These are phyloP conservation scores for Lagerstroemia speciosa DNA, from an alignment of 345 rosid genomes.

Conservation along the genomic window DNA sequence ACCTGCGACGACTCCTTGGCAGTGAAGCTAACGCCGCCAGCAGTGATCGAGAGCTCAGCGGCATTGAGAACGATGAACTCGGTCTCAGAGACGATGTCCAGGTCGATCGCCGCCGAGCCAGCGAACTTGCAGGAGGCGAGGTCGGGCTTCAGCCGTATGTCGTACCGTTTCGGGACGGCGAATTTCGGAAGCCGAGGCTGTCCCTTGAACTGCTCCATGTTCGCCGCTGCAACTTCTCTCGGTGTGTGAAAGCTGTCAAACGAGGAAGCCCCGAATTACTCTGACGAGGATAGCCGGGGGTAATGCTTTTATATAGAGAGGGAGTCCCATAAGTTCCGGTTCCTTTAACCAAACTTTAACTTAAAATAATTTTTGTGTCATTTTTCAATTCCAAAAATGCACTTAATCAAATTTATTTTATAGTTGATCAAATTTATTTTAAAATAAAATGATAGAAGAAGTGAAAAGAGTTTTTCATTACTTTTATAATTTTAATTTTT, in stretches of 20 bases:
- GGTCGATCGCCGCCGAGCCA: constrained; percentile 50
- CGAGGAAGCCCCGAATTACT: neutral
- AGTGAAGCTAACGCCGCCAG: constrained; percentile 46
- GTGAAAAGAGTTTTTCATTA: no score
- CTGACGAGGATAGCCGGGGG: neutral
- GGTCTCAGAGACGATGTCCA: constrained; percentile 51
- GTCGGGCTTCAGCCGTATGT: constrained; percentile 67
- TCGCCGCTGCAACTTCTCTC: neutral
- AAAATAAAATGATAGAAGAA: no score
- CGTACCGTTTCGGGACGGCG: constrained; percentile 77
- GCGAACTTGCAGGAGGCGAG: constrained; percentile 59
- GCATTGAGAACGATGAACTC: constrained; percentile 84
- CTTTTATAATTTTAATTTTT: no score
- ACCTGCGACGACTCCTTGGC: constrained; percentile 45
- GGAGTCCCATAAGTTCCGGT: no score
- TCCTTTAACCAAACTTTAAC: no score
- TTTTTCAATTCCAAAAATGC: no score
- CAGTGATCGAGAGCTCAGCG: constrained; percentile 61
- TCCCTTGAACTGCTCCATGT: constrained; percentile 76
- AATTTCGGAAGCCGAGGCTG: constrained; percentile 89
- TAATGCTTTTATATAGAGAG: neutral
- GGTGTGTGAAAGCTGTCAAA: neutral
- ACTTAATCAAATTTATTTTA: no score
- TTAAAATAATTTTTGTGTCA: no score
- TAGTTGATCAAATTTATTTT: no score